Conservation (phyloP, 2,329 filamentous ascomycete species). For the Trichoderma semiorbis region DNA sequence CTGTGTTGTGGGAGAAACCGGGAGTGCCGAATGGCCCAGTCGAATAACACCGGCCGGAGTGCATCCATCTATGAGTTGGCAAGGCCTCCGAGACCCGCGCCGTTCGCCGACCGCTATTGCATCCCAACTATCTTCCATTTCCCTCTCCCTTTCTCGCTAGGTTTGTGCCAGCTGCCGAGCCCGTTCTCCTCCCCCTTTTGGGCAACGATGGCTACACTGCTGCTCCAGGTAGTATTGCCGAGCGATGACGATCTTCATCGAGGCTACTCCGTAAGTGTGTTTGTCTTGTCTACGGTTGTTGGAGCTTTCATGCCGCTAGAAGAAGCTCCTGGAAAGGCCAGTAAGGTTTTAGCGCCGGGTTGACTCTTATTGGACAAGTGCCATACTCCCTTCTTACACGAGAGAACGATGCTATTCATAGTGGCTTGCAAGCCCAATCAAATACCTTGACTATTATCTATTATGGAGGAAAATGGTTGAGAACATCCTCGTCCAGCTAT, state of each 20-base stretch:
- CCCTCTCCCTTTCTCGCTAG: background rate
- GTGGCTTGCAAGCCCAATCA: background rate
- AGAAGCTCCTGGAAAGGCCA: background rate
- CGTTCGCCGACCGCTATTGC: conserved; percentile 6
- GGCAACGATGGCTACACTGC: background rate
- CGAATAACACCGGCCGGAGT: background rate
- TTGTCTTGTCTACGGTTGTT: background rate
- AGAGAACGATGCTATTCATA: background rate
- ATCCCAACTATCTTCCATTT: background rate
- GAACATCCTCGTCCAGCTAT: background rate
- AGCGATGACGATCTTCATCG: background rate
- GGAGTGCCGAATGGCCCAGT: conserved; percentile 6
- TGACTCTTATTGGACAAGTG: background rate
- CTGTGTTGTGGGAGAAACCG: background rate
- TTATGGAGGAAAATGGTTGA: background rate
- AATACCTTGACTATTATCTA: background rate
- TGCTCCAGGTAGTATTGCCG: background rate
- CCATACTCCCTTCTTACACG: background rate
- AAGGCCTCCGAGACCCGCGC: background rate
- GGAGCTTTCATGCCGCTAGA: background rate
- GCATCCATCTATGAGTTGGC: conserved; percentile 9
- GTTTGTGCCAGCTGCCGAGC: background rate
- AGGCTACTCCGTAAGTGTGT: background rate
- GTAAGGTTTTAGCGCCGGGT: background rate
- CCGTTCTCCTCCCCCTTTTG: background rate